A percentile compares a stretch with the other conserved stretches of the same genome.
These are phyloP conservation scores for Chrysanthemum makinoi DNA, from an alignment of 129 eudicot genomes.

Conservation along the genomic window DNA sequence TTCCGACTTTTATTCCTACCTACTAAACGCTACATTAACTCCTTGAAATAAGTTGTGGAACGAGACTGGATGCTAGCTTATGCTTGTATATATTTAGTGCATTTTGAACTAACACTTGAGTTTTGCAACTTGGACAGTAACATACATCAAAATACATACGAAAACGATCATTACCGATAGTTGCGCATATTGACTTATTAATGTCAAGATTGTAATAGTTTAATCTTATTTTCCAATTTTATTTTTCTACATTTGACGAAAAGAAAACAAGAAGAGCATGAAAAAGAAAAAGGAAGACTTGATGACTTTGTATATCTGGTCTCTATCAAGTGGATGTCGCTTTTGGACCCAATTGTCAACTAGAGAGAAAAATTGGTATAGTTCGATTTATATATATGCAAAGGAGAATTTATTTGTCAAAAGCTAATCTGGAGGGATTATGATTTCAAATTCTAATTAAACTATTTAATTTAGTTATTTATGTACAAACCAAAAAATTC, in stretches of 20 bases:
- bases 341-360: constrained; percentile 39
- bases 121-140: not conserved
- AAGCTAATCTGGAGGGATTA: constrained; percentile 29
- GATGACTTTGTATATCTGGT: constrained; percentile 15
- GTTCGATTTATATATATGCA: not conserved
- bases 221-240: not conserved
- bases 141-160: not conserved
- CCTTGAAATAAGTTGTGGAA: too few species aligned
- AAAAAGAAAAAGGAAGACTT: not conserved
- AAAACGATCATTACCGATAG: not conserved
- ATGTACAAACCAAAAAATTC: not conserved
- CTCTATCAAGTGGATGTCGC: constrained; percentile 27
- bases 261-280: not conserved
- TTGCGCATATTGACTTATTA: not conserved
- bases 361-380: constrained; percentile 20
- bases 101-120: not conserved
- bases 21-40: too few species aligned
- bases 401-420: constrained; percentile 7
- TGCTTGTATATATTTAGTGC: too few species aligned
- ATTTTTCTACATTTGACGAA: not conserved
- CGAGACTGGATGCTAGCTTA: too few species aligned
- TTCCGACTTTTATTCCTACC: too few species aligned
- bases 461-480: not conserved
- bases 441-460: not conserved
- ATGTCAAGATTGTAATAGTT: not conserved